Evolutionary conservation across 2,329 filamentous ascomycete species (phyloP), one percentile per base, ranked within the genome.

Genomic region (Aureobasidium sp.): DNA sequence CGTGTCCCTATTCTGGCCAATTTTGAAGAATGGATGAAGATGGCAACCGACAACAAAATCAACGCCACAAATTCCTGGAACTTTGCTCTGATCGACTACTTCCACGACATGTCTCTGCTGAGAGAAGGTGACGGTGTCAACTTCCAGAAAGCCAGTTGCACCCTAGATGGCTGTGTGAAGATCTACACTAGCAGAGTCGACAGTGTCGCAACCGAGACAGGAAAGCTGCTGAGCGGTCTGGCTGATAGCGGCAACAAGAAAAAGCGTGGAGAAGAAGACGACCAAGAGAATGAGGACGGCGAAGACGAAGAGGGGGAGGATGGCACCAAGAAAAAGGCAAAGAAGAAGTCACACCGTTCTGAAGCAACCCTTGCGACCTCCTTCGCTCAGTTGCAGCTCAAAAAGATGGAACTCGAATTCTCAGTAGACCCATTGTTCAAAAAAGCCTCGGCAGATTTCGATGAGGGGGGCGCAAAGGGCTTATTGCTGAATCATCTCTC

Each of bases 11-110:
- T 99, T 69, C 81, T 99, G 61, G 94, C 94, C 71, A 99, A 99
- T 76, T 99, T 97, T 70, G 94, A 99, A 75, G 94, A 99, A 74
- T 97, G 93, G 94, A 97, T 99, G 92, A 99, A 97, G 82, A 96
- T 99, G 92, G 94, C 94, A 2, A 97, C 94, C 17, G 94, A 99
- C 79, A 99, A 99, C 70, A 82, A 81, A 73, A 99, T 99, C 81
- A 99, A 97, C 73, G 93, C 94, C 53, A 86, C 88, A 64, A 99
- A 99, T 75, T 97, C 92, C 34, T 99, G 94, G 94, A 97, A 97
- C 75, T 97, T 99, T 77, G 94, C 94, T n/a, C 84, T 99, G 20
- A 99, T 99, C 72, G 94, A 99, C 75, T 99, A 99, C 77, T 99
- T 99, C 71, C 93, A 99, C 75, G 94, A 99, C 71, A 97, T 99